Percentiles rank a stretch among this genome's conserved stretches.
Evolutionary conservation across 805 yeast species (phyloP).

Genomic region (Barnettozyma vustinii): DNA sequence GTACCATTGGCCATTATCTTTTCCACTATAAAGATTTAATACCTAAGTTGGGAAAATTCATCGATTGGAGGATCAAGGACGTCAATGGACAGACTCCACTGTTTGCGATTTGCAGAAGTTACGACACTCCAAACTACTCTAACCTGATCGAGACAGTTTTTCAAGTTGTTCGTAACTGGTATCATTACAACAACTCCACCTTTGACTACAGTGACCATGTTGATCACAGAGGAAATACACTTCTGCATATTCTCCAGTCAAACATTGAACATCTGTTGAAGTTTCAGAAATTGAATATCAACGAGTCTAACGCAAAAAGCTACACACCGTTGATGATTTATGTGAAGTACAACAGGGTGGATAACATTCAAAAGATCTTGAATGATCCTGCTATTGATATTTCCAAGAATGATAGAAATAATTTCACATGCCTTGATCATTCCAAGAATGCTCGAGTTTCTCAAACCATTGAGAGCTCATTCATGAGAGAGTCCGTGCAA

Average conservation of each 20-base stretch:
- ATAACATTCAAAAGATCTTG: constrained; percentile 49
- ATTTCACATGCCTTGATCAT: constrained; percentile 40
- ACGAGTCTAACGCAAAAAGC: constrained; percentile 51
- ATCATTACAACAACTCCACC: constrained; percentile 21
- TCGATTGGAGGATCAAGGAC: constrained; percentile 71
- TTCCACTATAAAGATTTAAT: constrained; percentile 52
- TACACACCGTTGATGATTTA: constrained; percentile 69
- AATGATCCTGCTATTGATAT: constrained; percentile 45
- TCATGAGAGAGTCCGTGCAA: constrained; percentile 19
- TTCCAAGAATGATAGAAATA: constrained; percentile 23
- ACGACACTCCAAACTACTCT: constrained; percentile 66
- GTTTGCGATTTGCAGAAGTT: constrained; percentile 67
- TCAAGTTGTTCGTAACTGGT: constrained; percentile 39
- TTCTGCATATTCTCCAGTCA: constrained; percentile 64
- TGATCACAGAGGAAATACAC: constrained; percentile 68
- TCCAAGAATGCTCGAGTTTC: constrained; percentile 35
- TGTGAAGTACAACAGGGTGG: constrained; percentile 61
- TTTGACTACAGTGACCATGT: constrained; percentile 57
- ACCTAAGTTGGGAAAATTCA: constrained; percentile 44
- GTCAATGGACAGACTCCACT: constrained; percentile 70
- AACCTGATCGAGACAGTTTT: constrained; percentile 43
- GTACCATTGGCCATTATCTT: constrained; percentile 72
- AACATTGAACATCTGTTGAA: constrained; percentile 38
- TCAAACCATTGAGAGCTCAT: constrained; percentile 28
- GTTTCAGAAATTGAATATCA: constrained; percentile 41